Percentiles rank a stretch among this genome's conserved stretches.
Evolutionary conservation across 495 filamentous ascomycete species (phyloP).

Genomic region (Astrocystis sublimbata): DNA sequence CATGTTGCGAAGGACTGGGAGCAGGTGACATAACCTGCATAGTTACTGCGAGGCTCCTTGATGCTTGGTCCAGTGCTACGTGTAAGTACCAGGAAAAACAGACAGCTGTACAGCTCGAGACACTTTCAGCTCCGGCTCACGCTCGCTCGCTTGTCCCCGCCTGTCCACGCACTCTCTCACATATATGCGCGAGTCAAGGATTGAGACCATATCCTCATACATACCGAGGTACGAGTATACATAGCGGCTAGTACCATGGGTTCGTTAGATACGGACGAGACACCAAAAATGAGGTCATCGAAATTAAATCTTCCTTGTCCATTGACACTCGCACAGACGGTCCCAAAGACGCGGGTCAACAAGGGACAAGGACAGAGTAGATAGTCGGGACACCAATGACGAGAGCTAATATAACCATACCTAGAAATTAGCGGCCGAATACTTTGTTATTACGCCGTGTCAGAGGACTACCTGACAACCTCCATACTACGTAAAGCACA

Average conservation of each 20-base stretch:
- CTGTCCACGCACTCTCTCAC: neutral
- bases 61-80: neutral
- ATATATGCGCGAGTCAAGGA: neutral
- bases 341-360: slow-evolving; percentile 15
- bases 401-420: too few relatives aligned
- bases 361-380: too few relatives aligned
- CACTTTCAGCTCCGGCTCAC: neutral
- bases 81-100: too few relatives aligned
- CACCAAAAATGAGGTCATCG: neutral
- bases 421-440: too few relatives aligned
- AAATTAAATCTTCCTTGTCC: neutral
- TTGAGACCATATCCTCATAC: slow-evolving; percentile 7
- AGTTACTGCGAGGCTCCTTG: neutral
- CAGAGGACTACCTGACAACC: neutral
- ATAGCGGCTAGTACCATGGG: too few relatives aligned
- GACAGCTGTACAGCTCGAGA: neutral
- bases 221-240: too few relatives aligned
- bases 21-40: neutral
- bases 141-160: neutral
- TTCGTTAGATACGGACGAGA: neutral
- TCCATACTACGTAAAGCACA: too few relatives aligned
- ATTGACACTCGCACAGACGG: neutral
- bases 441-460: neutral
- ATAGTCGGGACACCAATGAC: too few relatives aligned
- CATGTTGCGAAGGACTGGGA: neutral